Conservation (phyloP, 208 protist genomes). For the Acanthamoeba castellanii region DNA sequence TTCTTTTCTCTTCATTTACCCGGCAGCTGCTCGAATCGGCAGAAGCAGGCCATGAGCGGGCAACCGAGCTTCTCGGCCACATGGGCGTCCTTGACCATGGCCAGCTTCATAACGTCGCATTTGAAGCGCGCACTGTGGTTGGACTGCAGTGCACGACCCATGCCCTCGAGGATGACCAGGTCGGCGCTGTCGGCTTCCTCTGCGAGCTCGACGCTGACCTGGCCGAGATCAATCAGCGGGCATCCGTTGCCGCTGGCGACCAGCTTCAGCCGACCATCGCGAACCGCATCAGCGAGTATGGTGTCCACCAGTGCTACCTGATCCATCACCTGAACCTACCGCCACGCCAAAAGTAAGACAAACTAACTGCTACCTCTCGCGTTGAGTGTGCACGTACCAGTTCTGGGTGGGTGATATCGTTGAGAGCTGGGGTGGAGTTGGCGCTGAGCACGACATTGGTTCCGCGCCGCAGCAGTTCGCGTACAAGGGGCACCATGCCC, state of each 20-base stretch:
- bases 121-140: conserved; percentile 8
- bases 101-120: conserved; percentile 15
- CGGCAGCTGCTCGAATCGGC: neutral
- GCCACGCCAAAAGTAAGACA: neutral
- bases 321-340: neutral
- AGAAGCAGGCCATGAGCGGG: conserved; percentile 23
- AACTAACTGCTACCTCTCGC: no score
- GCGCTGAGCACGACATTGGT: conserved; percentile 3
- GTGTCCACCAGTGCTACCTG: neutral
- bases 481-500: conserved; percentile 18
- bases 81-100: conserved; percentile 46
- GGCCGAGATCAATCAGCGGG: conserved; percentile 15
- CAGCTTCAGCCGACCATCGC: neutral
- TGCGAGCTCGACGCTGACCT: neutral
- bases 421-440: conserved; percentile 11
- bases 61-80: conserved; percentile 28
- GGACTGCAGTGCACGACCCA: conserved; percentile 31
- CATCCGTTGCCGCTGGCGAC: conserved; percentile 7
- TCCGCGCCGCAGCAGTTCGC: conserved; percentile 6
- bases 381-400: neutral
- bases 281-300: neutral
- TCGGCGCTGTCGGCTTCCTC: neutral
- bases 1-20: neutral
- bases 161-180: conserved; percentile 18
- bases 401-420: conserved; percentile 1